Conservation (phyloP, 805 yeast species). For the Saccharomycopsis sp. region DNA sequence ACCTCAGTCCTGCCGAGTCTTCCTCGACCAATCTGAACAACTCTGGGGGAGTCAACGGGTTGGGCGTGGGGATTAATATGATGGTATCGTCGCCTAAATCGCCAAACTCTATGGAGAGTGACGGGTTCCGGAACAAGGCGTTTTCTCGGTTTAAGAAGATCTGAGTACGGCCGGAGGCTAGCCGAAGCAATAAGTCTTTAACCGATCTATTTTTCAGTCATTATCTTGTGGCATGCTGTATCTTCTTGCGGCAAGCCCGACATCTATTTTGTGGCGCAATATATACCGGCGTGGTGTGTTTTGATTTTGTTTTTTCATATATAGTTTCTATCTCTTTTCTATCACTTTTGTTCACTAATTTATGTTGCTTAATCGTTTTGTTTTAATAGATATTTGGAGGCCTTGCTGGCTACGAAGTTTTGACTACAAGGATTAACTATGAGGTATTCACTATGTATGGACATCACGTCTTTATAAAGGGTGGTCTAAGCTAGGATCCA, state of each 20-base stretch:
- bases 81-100: slow-evolving; percentile 12
- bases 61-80: neutral
- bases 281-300: neutral
- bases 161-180: neutral
- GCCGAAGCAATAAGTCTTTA: too few relatives aligned
- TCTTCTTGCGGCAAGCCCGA: too few relatives aligned
- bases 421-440: too few relatives aligned
- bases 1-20: neutral
- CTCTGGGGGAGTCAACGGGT: neutral
- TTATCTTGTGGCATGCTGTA: too few relatives aligned
- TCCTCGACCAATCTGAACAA: slow-evolving; percentile 2
- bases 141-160: slow-evolving; percentile 11
- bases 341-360: neutral
- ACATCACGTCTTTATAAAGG: too few relatives aligned
- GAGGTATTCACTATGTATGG: too few relatives aligned
- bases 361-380: neutral
- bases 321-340: neutral
- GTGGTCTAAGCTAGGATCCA: too few relatives aligned
- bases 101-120: slow-evolving; percentile 7
- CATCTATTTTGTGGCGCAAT: too few relatives aligned
- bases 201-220: too few relatives aligned
- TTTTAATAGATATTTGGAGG: too few relatives aligned
- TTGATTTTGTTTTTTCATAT: neutral
- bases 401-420: too few relatives aligned
- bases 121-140: slow-evolving; percentile 21